A percentile compares a stretch with the other conserved stretches of the same genome.
Conservation (phyloP, 2,329 filamentous ascomycete genomes). For the Albophoma yamanashiensis region DNA sequence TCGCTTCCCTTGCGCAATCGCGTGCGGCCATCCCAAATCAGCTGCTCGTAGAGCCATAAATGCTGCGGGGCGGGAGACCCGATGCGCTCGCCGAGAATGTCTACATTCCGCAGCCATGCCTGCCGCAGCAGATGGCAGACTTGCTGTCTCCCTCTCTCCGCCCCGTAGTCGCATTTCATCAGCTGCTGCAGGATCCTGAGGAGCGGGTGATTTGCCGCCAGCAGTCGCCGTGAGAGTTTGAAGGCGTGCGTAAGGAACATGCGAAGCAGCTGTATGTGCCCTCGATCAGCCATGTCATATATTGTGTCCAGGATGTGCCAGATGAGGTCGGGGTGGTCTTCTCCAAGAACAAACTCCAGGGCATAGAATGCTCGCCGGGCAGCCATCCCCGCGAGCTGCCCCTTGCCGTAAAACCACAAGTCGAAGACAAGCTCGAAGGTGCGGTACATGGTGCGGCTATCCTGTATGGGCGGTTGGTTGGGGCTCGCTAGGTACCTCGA, state of each 20-base stretch:
- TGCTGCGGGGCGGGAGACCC: slow-evolving; percentile 16
- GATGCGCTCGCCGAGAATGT: slow-evolving; percentile 20
- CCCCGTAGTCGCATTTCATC: slow-evolving; percentile 18
- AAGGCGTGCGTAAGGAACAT: slow-evolving; percentile 23
- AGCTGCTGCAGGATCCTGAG: slow-evolving; percentile 21
- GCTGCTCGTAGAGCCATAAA: slow-evolving; percentile 26
- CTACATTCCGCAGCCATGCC: slow-evolving; percentile 25
- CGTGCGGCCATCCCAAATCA: slow-evolving; percentile 27
- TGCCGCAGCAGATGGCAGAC: slow-evolving; percentile 22
- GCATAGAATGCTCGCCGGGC: slow-evolving; percentile 23
- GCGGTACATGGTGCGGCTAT: slow-evolving; percentile 28
- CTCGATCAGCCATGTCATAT: slow-evolving; percentile 24
- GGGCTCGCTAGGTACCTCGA: slow-evolving; percentile 22
- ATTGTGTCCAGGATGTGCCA: slow-evolving; percentile 28
- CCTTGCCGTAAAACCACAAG: slow-evolving; percentile 23
- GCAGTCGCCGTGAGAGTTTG: slow-evolving; percentile 14
- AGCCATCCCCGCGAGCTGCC: slow-evolving; percentile 23
- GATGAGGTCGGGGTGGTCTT: slow-evolving; percentile 25
- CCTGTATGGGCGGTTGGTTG: slow-evolving; percentile 23
- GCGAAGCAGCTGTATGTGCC: slow-evolving; percentile 21
- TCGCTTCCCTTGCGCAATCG: slow-evolving; percentile 20
- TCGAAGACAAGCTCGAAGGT: slow-evolving; percentile 27
- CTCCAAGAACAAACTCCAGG: slow-evolving; percentile 23
- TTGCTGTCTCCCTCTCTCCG: slow-evolving; percentile 17
- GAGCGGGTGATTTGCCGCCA: slow-evolving; percentile 21